Percentiles rank a stretch among this genome's conserved stretches.
Conservation (phyloP, 225 moss, liverwort and hornwort genomes). For the Asterella californica region DNA sequence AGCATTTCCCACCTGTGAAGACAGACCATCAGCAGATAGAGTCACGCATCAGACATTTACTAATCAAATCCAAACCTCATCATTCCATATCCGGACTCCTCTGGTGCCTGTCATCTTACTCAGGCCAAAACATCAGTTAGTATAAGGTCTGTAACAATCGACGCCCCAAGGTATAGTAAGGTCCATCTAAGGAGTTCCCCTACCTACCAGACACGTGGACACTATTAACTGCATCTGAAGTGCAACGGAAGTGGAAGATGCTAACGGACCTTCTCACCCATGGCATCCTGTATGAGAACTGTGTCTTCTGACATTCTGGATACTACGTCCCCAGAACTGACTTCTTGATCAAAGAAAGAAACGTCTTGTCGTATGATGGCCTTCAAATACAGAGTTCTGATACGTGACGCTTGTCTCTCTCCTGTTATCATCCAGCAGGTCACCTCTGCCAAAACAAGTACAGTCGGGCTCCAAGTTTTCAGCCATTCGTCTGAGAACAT, state of each 20-base stretch:
- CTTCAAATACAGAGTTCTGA: slow-evolving; percentile 62
- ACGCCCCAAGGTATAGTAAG: too few species aligned
- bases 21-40: too few species aligned
- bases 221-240: too few species aligned
- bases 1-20: slow-evolving; percentile 49
- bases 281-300: slow-evolving; percentile 66
- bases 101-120: too few species aligned
- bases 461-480: too few species aligned
- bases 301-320: slow-evolving; percentile 75
- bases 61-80: too few species aligned
- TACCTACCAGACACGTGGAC: too few species aligned
- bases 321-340: slow-evolving; percentile 64
- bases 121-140: too few species aligned
- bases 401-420: slow-evolving; percentile 76
- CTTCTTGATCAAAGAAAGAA: slow-evolving; percentile 70
- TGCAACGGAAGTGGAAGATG: neutral
- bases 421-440: slow-evolving; percentile 71
- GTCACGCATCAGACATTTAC: neutral
- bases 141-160: too few species aligned
- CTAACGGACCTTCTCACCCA: slow-evolving; percentile 61
- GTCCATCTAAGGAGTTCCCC: too few species aligned
- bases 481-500: too few species aligned
- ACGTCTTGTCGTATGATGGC: slow-evolving; percentile 71
- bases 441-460: slow-evolving; percentile 43
- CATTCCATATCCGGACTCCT: too few species aligned